These are phyloP conservation scores for Elsinoe australis DNA, from an alignment of 2,329 filamentous ascomycete species.

Conservation along the genomic window DNA sequence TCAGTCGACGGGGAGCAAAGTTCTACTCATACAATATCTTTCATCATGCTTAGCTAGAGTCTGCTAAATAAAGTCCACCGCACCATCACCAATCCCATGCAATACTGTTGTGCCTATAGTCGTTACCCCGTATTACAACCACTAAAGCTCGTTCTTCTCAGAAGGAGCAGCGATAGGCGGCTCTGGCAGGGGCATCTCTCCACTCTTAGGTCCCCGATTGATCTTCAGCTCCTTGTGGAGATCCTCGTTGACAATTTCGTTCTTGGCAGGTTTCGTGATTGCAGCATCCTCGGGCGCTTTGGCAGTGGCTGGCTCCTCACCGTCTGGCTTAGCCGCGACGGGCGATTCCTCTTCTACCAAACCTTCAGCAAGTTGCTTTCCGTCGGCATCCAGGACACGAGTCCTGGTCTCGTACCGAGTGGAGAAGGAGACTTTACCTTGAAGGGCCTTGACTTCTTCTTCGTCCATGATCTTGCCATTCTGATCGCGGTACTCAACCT, in stretches of 20 bases:
- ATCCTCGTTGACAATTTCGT: conserved; percentile 34
- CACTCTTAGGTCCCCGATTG: conserved; percentile 21
- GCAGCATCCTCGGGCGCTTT: conserved; percentile 39
- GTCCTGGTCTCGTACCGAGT: conserved; percentile 95
- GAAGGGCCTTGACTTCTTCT: conserved; percentile 72
- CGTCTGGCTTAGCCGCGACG: conserved; percentile 22
- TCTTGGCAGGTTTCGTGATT: conserved; percentile 36
- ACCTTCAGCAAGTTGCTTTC: conserved; percentile 61
- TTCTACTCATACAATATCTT: conserved; percentile 9
- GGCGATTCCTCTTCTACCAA: conserved; percentile 30
- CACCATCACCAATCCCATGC: not conserved
- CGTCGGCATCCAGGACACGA: conserved; percentile 68
- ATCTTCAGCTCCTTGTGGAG: conserved; percentile 39
- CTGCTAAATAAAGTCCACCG: too few species aligned
- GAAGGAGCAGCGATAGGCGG: conserved; percentile 19
- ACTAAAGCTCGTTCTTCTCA: conserved; percentile 22
- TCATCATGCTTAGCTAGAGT: conserved; percentile 4
- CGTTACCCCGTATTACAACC: not conserved
- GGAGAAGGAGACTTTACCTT: conserved; percentile 91
- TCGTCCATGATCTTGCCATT: conserved; percentile 80
- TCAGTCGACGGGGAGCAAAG: too few species aligned
- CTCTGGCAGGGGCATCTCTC: conserved; percentile 20
- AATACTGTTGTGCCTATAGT: too few species aligned
- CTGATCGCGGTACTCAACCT: conserved; percentile 89
- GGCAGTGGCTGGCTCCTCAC: conserved; percentile 42